Evolutionary conservation across 345 rosid species (phyloP).

Genomic region (Nasturtium officinale): DNA sequence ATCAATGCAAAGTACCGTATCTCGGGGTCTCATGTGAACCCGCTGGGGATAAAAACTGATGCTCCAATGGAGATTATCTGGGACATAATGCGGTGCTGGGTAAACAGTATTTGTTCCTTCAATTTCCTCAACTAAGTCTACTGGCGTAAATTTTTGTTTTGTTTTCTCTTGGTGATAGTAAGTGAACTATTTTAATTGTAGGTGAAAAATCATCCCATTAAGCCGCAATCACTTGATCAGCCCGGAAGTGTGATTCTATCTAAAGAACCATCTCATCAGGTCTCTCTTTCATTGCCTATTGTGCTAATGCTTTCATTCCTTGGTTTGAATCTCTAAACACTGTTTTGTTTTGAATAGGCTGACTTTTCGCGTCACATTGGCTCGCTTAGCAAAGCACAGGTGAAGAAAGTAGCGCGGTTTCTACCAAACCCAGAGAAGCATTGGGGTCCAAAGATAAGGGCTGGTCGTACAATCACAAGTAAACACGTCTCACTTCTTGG

Average conservation of each 20-base stretch:
- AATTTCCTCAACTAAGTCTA: background rate
- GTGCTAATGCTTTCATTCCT: constrained; percentile 12
- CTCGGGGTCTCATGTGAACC: constrained; percentile 93
- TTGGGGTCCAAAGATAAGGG: constrained; percentile 98
- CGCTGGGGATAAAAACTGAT: constrained; percentile 91
- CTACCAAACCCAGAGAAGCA: constrained; percentile 98
- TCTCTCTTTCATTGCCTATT: constrained; percentile 27
- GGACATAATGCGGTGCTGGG: constrained; percentile 99
- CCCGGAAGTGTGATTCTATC: constrained; percentile 91
- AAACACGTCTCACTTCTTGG: constrained; percentile 96
- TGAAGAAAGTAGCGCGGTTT: constrained; percentile 85
- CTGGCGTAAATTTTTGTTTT: background rate
- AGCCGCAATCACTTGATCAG: constrained; percentile 77
- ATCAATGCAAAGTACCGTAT: constrained; percentile 90
- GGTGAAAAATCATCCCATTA: constrained; percentile 95
- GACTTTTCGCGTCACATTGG: constrained; percentile 88
- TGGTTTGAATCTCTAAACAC: background rate
- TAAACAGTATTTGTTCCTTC: constrained; percentile 38
- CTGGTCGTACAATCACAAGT: constrained; percentile 93
- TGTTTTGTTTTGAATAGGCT: constrained; percentile 54
- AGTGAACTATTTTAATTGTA: constrained; percentile 33
- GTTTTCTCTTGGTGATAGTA: background rate
- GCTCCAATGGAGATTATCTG: constrained; percentile 99
- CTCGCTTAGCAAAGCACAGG: constrained; percentile 94
- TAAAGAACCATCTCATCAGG: constrained; percentile 86